Conservation (phyloP, 352 stramenopile species). For the Phytopythium kandeliae region DNA sequence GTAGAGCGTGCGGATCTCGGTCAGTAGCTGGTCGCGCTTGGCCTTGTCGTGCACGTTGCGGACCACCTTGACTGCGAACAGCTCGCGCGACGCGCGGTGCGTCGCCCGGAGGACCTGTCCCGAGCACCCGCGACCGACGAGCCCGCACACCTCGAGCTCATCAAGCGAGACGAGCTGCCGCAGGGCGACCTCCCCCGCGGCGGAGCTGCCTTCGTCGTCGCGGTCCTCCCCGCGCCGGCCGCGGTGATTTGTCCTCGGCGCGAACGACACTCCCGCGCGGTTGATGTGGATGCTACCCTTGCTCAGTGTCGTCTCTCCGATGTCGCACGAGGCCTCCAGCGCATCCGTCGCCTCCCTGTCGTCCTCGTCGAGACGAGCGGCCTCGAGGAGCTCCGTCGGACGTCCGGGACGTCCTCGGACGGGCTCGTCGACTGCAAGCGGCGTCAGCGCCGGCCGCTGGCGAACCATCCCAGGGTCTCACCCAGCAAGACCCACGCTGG, state of each 20-base stretch:
- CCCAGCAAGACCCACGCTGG: too few species aligned
- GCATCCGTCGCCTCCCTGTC: slow-evolving; percentile 26
- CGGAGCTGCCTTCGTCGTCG: slow-evolving; percentile 12
- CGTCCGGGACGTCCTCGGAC: slow-evolving; percentile 3
- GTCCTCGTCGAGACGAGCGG: slow-evolving; percentile 3
- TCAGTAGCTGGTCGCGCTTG: slow-evolving; percentile 70
- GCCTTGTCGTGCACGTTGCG: slow-evolving; percentile 76
- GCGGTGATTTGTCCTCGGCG: slow-evolving; percentile 6
- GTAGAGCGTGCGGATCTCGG: slow-evolving; percentile 75
- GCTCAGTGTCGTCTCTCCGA: slow-evolving; percentile 64
- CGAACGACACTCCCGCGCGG: slow-evolving; percentile 52
- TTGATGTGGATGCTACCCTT: slow-evolving; percentile 69
- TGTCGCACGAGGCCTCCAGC: slow-evolving; percentile 64
- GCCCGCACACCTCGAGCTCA: slow-evolving; percentile 37
- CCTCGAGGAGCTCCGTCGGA: background rate
- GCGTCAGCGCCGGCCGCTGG: slow-evolving; percentile 10
- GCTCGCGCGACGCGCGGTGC: slow-evolving; percentile 24
- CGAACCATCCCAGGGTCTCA: slow-evolving; percentile 16
- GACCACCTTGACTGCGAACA: slow-evolving; percentile 68
- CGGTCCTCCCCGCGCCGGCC: slow-evolving; percentile 13
- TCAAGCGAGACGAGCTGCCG: slow-evolving; percentile 36
- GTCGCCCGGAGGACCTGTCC: slow-evolving; percentile 55
- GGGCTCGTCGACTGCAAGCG: slow-evolving; percentile 14
- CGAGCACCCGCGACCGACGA: slow-evolving; percentile 59
- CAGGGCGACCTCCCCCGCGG: background rate